Base-by-base conservation (phyloP, 1,284 basidiomycete species). In the Pseudozyma sp. region DNA sequence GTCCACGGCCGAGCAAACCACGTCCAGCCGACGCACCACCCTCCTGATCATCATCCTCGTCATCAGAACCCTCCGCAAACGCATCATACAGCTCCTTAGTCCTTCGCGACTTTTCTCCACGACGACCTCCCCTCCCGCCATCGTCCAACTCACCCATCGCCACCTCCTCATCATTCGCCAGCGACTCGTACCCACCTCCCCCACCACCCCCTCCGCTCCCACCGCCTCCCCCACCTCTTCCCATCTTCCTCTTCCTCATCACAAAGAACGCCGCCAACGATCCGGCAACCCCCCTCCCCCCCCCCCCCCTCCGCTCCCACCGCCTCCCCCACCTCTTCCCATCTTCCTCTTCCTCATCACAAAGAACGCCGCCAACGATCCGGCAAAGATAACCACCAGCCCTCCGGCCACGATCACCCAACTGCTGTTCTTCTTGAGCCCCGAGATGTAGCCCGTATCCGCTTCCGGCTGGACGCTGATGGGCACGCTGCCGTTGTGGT, bases 391-490 rank as follows among this genome's bases (percentile, higher is more conserved):
- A 5, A 89, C 86, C 5, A 92, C 91, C 5, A 88, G 87, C 16
- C 89, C 89, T 16, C 90, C 84, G 1, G 92, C 93, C 44, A 90
- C 90, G 64, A 92, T 92, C 81, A 95, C 89, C 94, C 94, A 97
- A 72, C 90, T 90, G 66, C 92, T 90, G 81, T 88, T 90, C 29
- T 89, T 88, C 54, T 92, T 87, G 29, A 96, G 88, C 64, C 90
- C 91, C 3, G 90, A 87, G 84, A 95, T 94, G 89, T 92, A 94
- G 56, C 94, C 94, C 83, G 93, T 90, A 79, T 95, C 93, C 29
- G 83, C 86, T 45, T 79, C 81, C 6, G 86, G 85, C 56, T 43
- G 52, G 17, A 60, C 84, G 79, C n/a, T 43, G 6, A 59, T 42
- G 3, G 39, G 68, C 79, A 31, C 55, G 85, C 63, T 54, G 85